Evolutionary conservation across 2,329 filamentous ascomycete genomes (phyloP), one percentile per base, ranked within the genome.

Genomic region (Paramyrothecium sp.): DNA sequence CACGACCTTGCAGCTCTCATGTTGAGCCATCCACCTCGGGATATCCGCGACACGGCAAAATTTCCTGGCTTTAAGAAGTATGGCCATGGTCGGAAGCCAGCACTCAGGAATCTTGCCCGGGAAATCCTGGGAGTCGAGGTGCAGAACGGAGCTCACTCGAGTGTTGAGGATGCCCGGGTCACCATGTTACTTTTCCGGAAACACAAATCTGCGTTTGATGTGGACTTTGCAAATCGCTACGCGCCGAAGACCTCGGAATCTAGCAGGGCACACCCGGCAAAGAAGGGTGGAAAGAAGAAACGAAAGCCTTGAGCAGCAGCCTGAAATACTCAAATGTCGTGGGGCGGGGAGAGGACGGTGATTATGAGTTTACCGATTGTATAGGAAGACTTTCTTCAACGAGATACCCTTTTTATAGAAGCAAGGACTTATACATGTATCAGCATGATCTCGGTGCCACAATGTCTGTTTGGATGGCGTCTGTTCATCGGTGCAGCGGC

Each of bases 151-250:
- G 76, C 82, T 23, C 87, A 89, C 70, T 89, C 85, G 2, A 89
- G 86, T 70, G 76, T 89, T 61, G 79, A 89, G 76, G 95, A 99
- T 78, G 95, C 95, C 2, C 81, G 92, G 63, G 92, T 91, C 5
- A 89, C 92, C 1, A 98, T 99, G 92, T 77, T 94, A 56, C 76
- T 99, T 47, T 98, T 96, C 69, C 83, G 90, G 60, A 85, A 86
- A 63, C 86, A 92, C 71, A 98, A 97, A 76, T 81, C 87, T 19
- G 89, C 82, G 0, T 97, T 99, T 69, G 95, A 98, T 69, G 78
- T 86, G 57, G 91, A 96, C 70, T 86, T 92, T 71, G 78, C 87
- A 56, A 88, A 86, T 71, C 85, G 83, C 57, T 95, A 84, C 71
- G 79, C 82, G 3, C 69, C 75, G 7, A 74, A 65, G 55, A 56